A percentile compares a stretch with the other conserved stretches of the same genome.
Conservation (phyloP, 2,329 filamentous ascomycete species). For the Paraconiothyrium sp. region DNA sequence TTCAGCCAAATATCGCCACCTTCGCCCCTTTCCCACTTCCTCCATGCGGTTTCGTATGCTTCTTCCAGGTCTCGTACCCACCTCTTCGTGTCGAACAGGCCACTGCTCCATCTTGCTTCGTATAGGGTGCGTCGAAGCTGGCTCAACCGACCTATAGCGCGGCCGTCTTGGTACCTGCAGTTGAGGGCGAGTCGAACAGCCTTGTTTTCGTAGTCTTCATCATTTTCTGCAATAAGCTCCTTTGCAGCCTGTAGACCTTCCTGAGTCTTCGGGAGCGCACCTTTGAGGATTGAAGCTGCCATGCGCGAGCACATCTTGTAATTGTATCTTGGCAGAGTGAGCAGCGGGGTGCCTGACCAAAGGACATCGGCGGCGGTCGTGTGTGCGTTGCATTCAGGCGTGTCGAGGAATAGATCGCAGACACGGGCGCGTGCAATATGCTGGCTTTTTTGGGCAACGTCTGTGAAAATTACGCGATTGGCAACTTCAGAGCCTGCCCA, state of each 20-base stretch:
- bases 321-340: conserved; percentile 88
- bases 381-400: conserved; percentile 97
- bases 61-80: conserved; percentile 92
- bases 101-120: conserved; percentile 83
- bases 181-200: conserved; percentile 46
- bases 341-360: conserved; percentile 92
- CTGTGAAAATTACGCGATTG: conserved; percentile 89
- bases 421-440: conserved; percentile 93
- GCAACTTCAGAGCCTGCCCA: conserved; percentile 92
- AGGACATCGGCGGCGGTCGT: conserved; percentile 96
- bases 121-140: conserved; percentile 85
- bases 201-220: conserved; percentile 83
- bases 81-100: conserved; percentile 87
- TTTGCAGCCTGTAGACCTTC: conserved; percentile 73
- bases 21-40: conserved; percentile 82
- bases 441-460: conserved; percentile 92
- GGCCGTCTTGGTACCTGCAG: conserved; percentile 44
- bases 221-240: conserved; percentile 80
- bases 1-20: conserved; percentile 91
- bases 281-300: conserved; percentile 92
- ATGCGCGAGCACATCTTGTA: conserved; percentile 99
- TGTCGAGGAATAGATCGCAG: conserved; percentile 95
- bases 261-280: conserved; percentile 78
- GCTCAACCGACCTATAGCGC: conserved; percentile 70
- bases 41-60: conserved; percentile 90